Evolutionary conservation across 208 protist species (phyloP), one percentile per base, ranked within the genome.

Genomic region (Leishmania gerbilli): DNA sequence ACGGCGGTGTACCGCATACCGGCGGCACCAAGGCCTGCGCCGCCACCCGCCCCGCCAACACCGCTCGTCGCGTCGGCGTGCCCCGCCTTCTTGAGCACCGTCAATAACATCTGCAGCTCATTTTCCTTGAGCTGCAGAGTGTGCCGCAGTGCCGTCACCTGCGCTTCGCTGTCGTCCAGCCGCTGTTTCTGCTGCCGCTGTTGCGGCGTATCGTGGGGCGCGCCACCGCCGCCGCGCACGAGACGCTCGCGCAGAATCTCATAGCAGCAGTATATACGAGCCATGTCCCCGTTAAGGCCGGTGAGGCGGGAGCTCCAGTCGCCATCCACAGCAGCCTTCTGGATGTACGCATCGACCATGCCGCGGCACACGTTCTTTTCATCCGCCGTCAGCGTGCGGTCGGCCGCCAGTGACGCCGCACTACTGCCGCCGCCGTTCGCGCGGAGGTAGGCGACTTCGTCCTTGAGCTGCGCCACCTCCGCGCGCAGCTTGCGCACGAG

Each of bases 91-190:
- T 96, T 89, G n/a, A 98, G 60, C 76, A 98, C 92, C 56, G 90
- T 87, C 68, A 99, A 88, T 8, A 99, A 84, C 84, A 96, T 92
- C 77, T 94, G 94, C 84, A 98, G 88, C 81, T 99, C 97, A 79
- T 98, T 98, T 75, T 99, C 95, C 40, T 97, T 97, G 77, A 98
- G 94, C 84, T 97, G 89, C 21, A 99, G 84, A 64, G 90, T 95
- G 4, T 92, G 55, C 76, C 91, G 88, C 40, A 99, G 86, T 56
- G 87, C 79, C 19, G 88, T 74, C 27, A 96, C 82, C 74, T 95
- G 88, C 21, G 81, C 80, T 47, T 87, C 87, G 74, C 88, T 91
- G 31, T 82, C 80, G 0, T 90, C 75, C 65, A 90, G 37, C 27
- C 77, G 49, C 74, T 68, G 80, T 76, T 65, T 9, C 68, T 74